Base-by-base conservation (phyloP, 1,284 basidiomycete species). In the Ceratobasidium sp. region DNA sequence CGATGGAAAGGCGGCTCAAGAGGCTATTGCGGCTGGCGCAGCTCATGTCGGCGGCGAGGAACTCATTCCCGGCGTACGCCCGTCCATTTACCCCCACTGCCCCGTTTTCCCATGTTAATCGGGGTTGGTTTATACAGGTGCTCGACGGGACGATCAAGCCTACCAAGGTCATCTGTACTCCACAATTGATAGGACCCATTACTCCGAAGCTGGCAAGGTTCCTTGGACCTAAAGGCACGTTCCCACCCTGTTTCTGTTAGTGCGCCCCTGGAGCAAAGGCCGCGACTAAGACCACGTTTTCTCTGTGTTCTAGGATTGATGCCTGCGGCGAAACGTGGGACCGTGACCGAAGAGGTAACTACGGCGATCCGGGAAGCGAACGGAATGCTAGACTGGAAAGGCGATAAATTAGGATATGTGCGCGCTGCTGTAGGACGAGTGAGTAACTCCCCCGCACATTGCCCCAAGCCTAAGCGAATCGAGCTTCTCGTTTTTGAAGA, bases 321-420 rank as follows among this genome's bases (percentile, higher is more conserved):
- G 95, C 97, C 97, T 16, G 94, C 93, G 8, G 92, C 92, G 75
- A 91, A 96, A 81, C 88, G 97, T 76, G 97, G 97, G 2, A 98
- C 96, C 0, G 97, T 98, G 8, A 94, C 93, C 0, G 91, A 95
- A 69, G 93, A 97, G 74, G 85, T 98, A 72, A 89, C 84, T 16
- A 88, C 89, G 16, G 95, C 92, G 73, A 91, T 99, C 73, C 86
- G 88, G 77, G 89, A 90, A 74, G 87, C 97, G 32, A 88, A 90
- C 69, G 94, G 93, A 13, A 91, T 90, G 13, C 89, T 91, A 72
- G 95, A 98, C 80, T 99, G 96, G 96, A 93, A 90, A 81, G 93
- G 94, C 13, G 95, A 98, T 83, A 91, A 92, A 79, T 82, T 87
- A 38, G 96, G 96, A 16, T 91, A 91, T 30, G 94, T 98, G 72